These are phyloP conservation scores for Wickerhamomyces bovis DNA, from an alignment of 805 yeast species.

Conservation along the genomic window DNA sequence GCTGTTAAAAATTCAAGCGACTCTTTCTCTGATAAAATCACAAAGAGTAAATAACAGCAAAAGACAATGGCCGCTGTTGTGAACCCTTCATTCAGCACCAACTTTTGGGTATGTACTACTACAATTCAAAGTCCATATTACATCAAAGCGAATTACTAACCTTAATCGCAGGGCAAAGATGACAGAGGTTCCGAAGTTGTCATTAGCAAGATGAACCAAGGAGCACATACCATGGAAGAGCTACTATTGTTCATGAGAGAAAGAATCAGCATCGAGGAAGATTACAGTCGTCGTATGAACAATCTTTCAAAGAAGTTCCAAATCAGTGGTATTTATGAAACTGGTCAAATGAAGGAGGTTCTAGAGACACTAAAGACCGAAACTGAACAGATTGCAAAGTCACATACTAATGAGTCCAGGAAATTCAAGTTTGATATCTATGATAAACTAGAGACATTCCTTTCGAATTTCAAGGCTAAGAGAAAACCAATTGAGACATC, in stretches of 20 bases:
- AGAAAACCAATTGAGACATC: conserved; percentile 52
- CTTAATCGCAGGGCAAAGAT: conserved; percentile 42
- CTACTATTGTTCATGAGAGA: conserved; percentile 46
- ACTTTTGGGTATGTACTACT: conserved; percentile 38
- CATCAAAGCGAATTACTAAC: conserved; percentile 1
- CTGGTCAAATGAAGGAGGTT: conserved; percentile 53
- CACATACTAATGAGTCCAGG: conserved; percentile 46
- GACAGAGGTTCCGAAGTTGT: conserved; percentile 54
- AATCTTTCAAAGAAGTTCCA: conserved; percentile 39
- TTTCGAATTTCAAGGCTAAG: conserved; percentile 43
- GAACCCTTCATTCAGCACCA: conserved; percentile 33
- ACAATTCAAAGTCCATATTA: no score
- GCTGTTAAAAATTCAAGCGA: neutral
- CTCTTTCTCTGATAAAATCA: neutral
- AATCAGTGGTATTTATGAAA: conserved; percentile 48
- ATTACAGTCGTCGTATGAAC: conserved; percentile 52
- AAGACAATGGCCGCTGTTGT: conserved; percentile 8
- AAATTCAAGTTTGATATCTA: conserved; percentile 47
- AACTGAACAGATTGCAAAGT: conserved; percentile 50
- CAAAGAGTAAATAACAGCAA: neutral
- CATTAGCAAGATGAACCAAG: conserved; percentile 50
- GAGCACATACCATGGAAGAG: conserved; percentile 52
- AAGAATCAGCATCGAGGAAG: conserved; percentile 62
- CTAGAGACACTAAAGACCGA: conserved; percentile 54
- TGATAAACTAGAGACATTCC: conserved; percentile 48